phyloP scores from a whole-genome alignment of 768 basidiomycete species.

The Tricholoma sp. region DNA sequence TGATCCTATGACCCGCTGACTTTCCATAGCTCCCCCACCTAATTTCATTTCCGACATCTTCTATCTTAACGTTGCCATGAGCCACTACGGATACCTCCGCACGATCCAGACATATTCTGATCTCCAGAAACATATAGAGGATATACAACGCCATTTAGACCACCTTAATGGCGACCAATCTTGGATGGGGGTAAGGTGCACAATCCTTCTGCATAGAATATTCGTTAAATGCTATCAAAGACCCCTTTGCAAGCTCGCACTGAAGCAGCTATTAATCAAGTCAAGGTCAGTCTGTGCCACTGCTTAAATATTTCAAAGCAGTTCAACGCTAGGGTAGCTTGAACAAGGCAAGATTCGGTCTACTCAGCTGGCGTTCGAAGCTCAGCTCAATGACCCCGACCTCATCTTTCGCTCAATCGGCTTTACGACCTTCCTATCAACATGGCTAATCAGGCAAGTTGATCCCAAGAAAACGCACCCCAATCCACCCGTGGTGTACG shows the following conservation, averaged over 20 bases:
- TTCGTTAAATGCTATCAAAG: conserved; percentile 28
- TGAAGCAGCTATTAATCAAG: conserved; percentile 69
- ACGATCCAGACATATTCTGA: conserved; percentile 76
- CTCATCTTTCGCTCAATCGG: conserved; percentile 71
- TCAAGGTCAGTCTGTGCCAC: conserved; percentile 48
- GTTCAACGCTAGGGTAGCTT: conserved; percentile 30
- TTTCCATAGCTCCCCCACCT: conserved; percentile 47
- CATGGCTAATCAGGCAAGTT: conserved; percentile 88
- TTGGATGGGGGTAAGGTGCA: conserved; percentile 70
- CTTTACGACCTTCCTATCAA: conserved; percentile 87
- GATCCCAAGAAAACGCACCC: conserved; percentile 83
- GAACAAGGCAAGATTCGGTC: conserved; percentile 68
- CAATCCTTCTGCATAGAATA: background rate
- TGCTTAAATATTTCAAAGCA: background rate
- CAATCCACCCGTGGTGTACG: conserved; percentile 58
- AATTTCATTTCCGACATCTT: conserved; percentile 97
- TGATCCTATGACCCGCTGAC: background rate
- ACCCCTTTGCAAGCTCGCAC: conserved; percentile 70
- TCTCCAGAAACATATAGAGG: conserved; percentile 67
- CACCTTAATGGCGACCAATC: conserved; percentile 68
- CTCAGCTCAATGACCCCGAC: conserved; percentile 84
- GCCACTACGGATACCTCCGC: conserved; percentile 83
- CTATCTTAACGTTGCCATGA: conserved; percentile 80
- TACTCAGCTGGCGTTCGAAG: conserved; percentile 77
- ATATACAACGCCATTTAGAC: conserved; percentile 73